Evolutionary conservation across 1,284 basidiomycete species (phyloP), one percentile per base, ranked within the genome.

Genomic region (Ustilago trichophora): DNA sequence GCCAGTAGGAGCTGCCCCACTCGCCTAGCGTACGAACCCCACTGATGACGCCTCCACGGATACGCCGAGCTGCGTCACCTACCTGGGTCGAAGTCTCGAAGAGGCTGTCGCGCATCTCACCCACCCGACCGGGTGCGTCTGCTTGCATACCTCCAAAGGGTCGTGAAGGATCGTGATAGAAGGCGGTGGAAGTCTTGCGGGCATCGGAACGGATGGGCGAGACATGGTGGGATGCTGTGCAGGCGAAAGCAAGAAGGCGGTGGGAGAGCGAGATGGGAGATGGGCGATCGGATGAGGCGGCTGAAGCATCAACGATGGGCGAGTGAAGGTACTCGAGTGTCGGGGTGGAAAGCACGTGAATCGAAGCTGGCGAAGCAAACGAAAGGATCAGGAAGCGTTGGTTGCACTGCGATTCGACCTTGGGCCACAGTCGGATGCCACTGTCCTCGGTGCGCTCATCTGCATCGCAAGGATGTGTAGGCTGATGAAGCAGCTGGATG

Each of bases 1-100:
- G 55, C 64, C 56, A 60, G 42, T 69, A 69, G 33, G 55, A 55
- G 52, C 51, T 59, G 21, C 66, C 48, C 66, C 66, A 69, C 29
- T 69, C 66, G 18, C 66, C 66, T 10, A 69, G 50, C 6, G 59
- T 64, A 11, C 66, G 59, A 3, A 69, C 56, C 26, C 66, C 66
- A 34, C 51, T 69, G 35, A 69, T 40, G 45, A 69, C 66, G 29
- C 59, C 59, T n/a, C 59, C 59, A 18, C 59, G 27, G n/a, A 69
- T 48, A 40, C 66, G 60, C 22, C 66, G 66, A 16, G 66, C 66
- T 21, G 60, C 52, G n/a, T 69, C 66, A 15, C 66, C 60, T 2
- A 69, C 48, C 9, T 69, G 55, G 0, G 66, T 55, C 11, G 66
- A 69, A 10, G 66, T 69, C 36, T 69, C 66, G 31, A 69, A 51